Evolutionary conservation across 192 early-diverging fungal species (phyloP).

Genomic region (Podila minutissima): DNA sequence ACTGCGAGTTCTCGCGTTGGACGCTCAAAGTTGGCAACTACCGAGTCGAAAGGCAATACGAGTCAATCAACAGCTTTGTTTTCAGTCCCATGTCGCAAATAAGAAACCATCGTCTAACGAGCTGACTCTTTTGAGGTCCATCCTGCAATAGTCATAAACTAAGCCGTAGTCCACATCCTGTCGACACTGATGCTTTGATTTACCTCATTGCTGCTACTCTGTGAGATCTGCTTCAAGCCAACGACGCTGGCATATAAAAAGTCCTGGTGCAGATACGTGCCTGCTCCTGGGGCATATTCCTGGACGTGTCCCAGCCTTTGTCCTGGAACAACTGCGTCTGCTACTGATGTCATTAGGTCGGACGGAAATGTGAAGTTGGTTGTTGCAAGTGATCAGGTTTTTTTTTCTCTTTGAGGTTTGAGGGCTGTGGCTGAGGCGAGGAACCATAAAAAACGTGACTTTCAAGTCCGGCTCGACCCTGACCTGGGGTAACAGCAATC

Average conservation of each 20-base stretch:
- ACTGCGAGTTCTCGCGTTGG: slow-evolving; percentile 69
- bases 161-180: too few species aligned
- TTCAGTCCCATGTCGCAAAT: too few species aligned
- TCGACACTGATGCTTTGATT: background rate
- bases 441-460: too few species aligned
- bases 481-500: too few species aligned
- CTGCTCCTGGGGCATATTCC: slow-evolving; percentile 73
- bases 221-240: slow-evolving; percentile 49
- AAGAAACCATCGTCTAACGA: too few species aligned
- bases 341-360: slow-evolving; percentile 26
- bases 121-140: too few species aligned
- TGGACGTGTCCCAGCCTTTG: slow-evolving; percentile 75
- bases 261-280: slow-evolving; percentile 77
- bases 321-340: slow-evolving; percentile 77
- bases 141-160: too few species aligned
- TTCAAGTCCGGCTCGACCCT: too few species aligned
- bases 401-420: background rate
- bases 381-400: background rate
- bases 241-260: slow-evolving; percentile 75
- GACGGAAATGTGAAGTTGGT: background rate
- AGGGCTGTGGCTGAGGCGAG: background rate
- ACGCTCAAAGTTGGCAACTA: slow-evolving; percentile 66
- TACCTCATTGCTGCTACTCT: slow-evolving; percentile 29
- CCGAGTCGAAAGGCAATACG: background rate
- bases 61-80: background rate